These are phyloP conservation scores for Solanum sitiens DNA, from an alignment of 257 asterid species.

Conservation along the genomic window DNA sequence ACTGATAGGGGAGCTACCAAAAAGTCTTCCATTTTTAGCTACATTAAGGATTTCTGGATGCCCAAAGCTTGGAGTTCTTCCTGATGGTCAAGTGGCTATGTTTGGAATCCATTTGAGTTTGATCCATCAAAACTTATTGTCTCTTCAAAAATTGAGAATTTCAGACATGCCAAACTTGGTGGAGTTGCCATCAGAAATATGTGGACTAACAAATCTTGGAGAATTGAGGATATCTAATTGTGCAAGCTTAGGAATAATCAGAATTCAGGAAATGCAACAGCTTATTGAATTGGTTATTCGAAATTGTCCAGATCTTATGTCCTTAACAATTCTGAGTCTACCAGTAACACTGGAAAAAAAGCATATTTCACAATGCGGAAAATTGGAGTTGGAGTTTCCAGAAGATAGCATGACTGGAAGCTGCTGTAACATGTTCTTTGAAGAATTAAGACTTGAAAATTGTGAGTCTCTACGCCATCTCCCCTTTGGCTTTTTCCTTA, in stretches of 20 bases:
- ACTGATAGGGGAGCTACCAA: slow-evolving; percentile 26
- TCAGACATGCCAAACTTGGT: background rate
- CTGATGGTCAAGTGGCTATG: slow-evolving; percentile 4
- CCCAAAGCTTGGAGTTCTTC: slow-evolving; percentile 48
- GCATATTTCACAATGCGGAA: no score
- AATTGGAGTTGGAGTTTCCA: no score
- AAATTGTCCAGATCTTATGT: background rate
- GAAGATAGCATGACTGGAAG: no score
- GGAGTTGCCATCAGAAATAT: background rate
- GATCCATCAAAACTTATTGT: background rate
- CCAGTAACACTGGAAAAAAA: background rate
- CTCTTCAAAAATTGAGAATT: background rate
- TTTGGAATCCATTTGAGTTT: background rate
- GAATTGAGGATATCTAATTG: background rate
- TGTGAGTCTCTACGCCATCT: no score
- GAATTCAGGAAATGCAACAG: background rate
- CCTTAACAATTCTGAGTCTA: background rate
- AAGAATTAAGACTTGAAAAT: no score
- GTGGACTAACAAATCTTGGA: background rate
- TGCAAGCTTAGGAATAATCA: background rate
- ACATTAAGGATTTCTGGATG: slow-evolving; percentile 56
- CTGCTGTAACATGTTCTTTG: no score
- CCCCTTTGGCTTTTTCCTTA: no score
- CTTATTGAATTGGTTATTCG: background rate
- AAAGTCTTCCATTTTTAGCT: slow-evolving; percentile 37